Base-by-base conservation (phyloP, 1,284 basidiomycete species). In the Pterulicium gracile region DNA sequence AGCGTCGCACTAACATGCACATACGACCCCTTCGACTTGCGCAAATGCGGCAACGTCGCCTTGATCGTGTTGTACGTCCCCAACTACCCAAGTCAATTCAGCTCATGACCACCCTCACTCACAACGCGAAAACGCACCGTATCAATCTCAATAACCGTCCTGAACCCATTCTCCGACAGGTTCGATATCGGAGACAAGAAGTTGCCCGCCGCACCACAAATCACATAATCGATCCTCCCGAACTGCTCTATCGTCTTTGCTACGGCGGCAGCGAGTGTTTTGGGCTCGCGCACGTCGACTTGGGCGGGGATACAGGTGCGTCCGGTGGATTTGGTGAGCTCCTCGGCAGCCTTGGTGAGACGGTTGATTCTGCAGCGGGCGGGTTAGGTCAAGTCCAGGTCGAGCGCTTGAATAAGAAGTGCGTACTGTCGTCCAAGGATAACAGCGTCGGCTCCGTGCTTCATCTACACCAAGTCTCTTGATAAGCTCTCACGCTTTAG, bases 91-190 rank as follows among this genome's bases (percentile, higher is more conserved):
- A 50, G 15, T 45, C 36, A 19, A n/a, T 39, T 20, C 7, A 32
- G 27, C 10, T 32, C n/a, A 32, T 10, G 27, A 32, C 27, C 20
- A 46, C 34, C 19, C 19, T n/a, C 24, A 42, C 35, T 36, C 39
- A 18, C 14, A 24, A 34, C 22, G 21, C 14, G 23, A 18, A 43
- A 22, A 63, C 77, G 27, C 56, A 88, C 85, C 23, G 91, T 82
- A 64, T 98, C 94, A 54, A 98, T 98, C 59, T 95, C 90, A 49
- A 97, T 73, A 20, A 98, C 93, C 0, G 93, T 93, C 61, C 73
- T 80, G 75, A 98, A 98, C 0, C 80, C 92, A 56, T 91, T 92
- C 60, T 88, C 81, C 1, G 86, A 90, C 49, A 93, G 69, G 2
- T 75, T 78, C 42, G 79, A 79, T 52, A 94, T 91, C 21, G 88